Conservation (phyloP, 441 rosid genomes). For the Adansonia rubrostipa region DNA sequence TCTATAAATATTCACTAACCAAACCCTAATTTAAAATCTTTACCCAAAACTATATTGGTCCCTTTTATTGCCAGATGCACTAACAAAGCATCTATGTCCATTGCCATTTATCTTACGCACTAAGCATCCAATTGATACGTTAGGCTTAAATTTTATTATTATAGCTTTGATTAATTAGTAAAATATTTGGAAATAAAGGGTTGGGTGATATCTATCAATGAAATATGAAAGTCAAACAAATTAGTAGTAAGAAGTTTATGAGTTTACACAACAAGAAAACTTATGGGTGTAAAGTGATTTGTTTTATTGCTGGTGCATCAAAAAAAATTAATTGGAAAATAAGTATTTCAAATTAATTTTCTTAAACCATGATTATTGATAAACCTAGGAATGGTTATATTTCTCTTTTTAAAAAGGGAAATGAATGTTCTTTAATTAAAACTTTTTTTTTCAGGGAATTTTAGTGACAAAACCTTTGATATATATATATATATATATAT, state of each 20-base stretch:
- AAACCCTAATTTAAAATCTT: background rate
- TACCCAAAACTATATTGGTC: background rate
- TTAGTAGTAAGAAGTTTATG: no score
- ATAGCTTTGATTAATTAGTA: background rate
- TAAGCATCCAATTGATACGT: background rate
- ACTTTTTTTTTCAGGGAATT: background rate
- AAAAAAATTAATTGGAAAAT: background rate
- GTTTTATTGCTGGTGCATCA: no score
- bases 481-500: background rate
- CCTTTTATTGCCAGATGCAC: background rate
- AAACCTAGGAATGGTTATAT: background rate
- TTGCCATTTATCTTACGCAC: background rate
- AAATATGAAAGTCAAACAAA: background rate
- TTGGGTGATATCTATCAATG: background rate
- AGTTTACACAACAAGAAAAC: no score
- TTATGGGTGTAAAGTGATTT: no score
- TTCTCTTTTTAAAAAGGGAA: background rate
- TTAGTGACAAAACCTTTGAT: slow-evolving; percentile 3
- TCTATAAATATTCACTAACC: no score
- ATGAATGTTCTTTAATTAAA: background rate
- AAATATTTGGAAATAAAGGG: background rate
- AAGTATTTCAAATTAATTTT: background rate
- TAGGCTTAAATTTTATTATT: background rate
- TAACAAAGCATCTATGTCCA: background rate
- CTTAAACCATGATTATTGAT: background rate